Percentiles rank a stretch among this genome's conserved stretches.
Evolutionary conservation across 2,329 filamentous ascomycete species (phyloP).

Genomic region (Talaromyces sp.): DNA sequence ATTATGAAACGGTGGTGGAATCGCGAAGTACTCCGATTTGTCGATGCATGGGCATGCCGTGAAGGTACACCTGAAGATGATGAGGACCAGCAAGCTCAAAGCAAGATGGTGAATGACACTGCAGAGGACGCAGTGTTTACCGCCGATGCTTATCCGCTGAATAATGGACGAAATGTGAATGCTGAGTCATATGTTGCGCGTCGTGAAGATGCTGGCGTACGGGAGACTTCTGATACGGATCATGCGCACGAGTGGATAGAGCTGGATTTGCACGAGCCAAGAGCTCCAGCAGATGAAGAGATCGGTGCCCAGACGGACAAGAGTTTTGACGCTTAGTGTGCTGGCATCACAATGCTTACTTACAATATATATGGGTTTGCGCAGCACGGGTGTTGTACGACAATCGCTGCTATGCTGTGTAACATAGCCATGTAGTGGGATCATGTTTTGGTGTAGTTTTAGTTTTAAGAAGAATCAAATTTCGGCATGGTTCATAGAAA

Average conservation of each 20-base stretch:
- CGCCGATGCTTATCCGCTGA: constrained; percentile 13
- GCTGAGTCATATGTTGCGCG: background rate
- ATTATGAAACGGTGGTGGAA: constrained; percentile 61
- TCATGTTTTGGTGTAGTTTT: background rate
- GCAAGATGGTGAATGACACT: background rate
- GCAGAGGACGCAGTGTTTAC: constrained; percentile 13
- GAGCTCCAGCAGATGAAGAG: background rate
- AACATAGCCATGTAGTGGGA: background rate
- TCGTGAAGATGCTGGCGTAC: background rate
- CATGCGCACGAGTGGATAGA: constrained; percentile 11
- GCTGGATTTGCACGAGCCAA: background rate
- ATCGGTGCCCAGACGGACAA: background rate
- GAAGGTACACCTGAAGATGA: constrained; percentile 55
- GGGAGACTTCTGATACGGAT: background rate
- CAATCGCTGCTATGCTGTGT: background rate
- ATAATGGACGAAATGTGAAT: background rate
- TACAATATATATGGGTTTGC: background rate
- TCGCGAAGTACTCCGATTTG: constrained; percentile 54
- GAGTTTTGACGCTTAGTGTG: background rate
- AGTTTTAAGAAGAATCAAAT: too few species aligned
- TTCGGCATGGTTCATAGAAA: background rate
- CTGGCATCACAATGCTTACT: background rate
- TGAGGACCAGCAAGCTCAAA: constrained; percentile 26
- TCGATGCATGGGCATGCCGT: constrained; percentile 51
- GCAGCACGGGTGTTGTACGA: background rate